These are phyloP conservation scores for Vitis cinerea DNA, from an alignment of 164 flowering plant species.

Conservation along the genomic window DNA sequence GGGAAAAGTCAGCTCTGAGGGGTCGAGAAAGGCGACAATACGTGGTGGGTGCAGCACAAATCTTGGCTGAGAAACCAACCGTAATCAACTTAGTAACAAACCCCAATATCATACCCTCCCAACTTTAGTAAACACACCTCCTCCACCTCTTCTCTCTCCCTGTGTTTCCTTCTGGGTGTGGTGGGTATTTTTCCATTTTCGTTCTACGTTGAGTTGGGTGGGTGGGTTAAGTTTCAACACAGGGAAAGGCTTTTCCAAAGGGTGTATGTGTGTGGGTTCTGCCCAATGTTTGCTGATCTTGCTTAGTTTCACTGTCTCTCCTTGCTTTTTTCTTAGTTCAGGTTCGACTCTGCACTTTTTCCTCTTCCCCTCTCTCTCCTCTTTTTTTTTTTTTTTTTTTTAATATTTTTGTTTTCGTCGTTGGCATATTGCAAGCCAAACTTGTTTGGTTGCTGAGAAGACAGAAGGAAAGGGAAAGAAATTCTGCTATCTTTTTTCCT, in stretches of 20 bases:
- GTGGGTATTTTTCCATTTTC: background rate
- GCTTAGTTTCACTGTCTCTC: background rate
- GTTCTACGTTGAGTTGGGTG: background rate
- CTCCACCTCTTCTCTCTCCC: background rate
- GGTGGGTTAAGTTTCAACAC: background rate
- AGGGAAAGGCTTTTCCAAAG: background rate
- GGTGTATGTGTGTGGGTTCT: background rate
- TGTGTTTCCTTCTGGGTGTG: background rate
- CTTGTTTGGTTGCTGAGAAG: background rate
- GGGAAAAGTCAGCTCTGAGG: background rate
- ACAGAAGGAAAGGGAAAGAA: background rate
- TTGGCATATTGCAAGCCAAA: background rate
- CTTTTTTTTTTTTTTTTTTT: too few species aligned
- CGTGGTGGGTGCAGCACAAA: constrained; percentile 37
- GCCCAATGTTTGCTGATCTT: background rate
- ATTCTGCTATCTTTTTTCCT: background rate
- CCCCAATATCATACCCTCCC: background rate
- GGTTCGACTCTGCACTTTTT: background rate
- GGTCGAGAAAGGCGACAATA: constrained; percentile 3
- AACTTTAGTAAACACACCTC: background rate
- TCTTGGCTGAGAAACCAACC: constrained; percentile 4
- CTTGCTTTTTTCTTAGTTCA: background rate
- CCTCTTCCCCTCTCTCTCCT: background rate
- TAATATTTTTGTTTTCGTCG: too few species aligned
- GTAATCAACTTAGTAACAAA: background rate